Evolutionary conservation across 2,329 filamentous ascomycete species (phyloP).

Genomic region (Aspergillus sp.): DNA sequence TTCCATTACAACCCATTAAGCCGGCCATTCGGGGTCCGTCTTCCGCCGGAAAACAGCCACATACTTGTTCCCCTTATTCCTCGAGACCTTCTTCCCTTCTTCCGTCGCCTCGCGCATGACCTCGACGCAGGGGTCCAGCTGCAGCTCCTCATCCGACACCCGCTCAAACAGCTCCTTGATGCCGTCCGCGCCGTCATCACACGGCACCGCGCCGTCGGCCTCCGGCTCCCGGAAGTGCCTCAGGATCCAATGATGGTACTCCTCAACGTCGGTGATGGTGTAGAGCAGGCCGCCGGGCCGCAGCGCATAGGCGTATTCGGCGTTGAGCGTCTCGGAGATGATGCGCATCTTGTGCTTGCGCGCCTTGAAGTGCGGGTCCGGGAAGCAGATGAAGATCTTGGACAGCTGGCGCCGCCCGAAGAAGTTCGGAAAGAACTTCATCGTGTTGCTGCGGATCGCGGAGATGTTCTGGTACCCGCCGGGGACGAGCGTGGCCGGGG

Average conservation of each 20-base stretch:
- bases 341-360: constrained; percentile 97
- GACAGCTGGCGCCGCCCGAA: constrained; percentile 77
- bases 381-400: constrained; percentile 97
- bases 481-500: constrained; percentile 21
- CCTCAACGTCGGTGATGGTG: constrained; percentile 96
- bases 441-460: constrained; percentile 88
- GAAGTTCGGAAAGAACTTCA: constrained; percentile 99
- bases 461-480: constrained; percentile 78
- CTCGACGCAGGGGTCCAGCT: constrained; percentile 59
- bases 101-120: constrained; percentile 78
- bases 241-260: constrained; percentile 91
- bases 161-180: constrained; percentile 67
- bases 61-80: constrained; percentile 88
- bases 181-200: constrained; percentile 53
- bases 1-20: not conserved
- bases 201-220: constrained; percentile 75
- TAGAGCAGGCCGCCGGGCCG: constrained; percentile 83
- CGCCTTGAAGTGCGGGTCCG: constrained; percentile 96
- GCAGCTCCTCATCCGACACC: constrained; percentile 56
- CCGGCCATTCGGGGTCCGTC: constrained; percentile 72
- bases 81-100: constrained; percentile 92
- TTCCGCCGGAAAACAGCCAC: constrained; percentile 82
- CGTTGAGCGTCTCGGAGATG: constrained; percentile 80
- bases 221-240: constrained; percentile 73
- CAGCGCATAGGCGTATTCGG: constrained; percentile 89